Percentiles rank a stretch among this genome's conserved stretches.
Evolutionary conservation across 1,284 basidiomycete genomes (phyloP).

Genomic region (Apiotrichum mycotoxinovorans): DNA sequence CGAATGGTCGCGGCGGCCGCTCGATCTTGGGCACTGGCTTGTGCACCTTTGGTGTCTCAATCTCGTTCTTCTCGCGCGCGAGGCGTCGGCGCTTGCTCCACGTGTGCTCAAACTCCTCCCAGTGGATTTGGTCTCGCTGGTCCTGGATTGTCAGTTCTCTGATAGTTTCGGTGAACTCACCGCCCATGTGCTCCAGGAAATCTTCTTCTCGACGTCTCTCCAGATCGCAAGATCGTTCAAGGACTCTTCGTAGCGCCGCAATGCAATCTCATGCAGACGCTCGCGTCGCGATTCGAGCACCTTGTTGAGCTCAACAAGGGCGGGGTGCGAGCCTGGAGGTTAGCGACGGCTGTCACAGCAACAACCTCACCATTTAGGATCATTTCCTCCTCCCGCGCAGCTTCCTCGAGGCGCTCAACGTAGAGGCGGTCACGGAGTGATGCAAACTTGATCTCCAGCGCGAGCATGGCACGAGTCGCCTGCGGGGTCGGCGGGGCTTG

Average conservation of each 20-base stretch:
- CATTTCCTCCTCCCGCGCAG: conserved; percentile 56
- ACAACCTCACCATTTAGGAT: conserved; percentile 52
- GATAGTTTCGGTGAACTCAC: conserved; percentile 28
- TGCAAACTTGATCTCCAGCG: conserved; percentile 58
- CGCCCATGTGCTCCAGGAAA: conserved; percentile 55
- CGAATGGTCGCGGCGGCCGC: conserved; percentile 25
- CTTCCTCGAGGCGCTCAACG: conserved; percentile 56
- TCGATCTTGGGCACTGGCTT: conserved; percentile 39
- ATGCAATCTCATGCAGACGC: conserved; percentile 44
- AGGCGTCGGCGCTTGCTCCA: conserved; percentile 54
- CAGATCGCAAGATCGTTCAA: conserved; percentile 49
- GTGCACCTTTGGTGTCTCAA: conserved; percentile 52
- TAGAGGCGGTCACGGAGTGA: conserved; percentile 56
- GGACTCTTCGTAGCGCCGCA: conserved; percentile 47
- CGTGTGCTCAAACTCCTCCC: conserved; percentile 53
- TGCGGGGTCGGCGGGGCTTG: conserved; percentile 48
- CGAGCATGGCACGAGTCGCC: conserved; percentile 55
- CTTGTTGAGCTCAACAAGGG: conserved; percentile 52
- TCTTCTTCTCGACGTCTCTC: conserved; percentile 47
- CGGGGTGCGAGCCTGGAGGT: conserved; percentile 53
- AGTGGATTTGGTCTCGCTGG: conserved; percentile 48
- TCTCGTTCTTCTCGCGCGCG: conserved; percentile 55
- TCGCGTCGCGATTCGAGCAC: conserved; percentile 40
- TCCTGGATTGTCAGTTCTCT: conserved; percentile 27
- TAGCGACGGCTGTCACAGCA: not conserved